Conservation (phyloP, 306 rosid genomes). For the Carpinus fangiana region DNA sequence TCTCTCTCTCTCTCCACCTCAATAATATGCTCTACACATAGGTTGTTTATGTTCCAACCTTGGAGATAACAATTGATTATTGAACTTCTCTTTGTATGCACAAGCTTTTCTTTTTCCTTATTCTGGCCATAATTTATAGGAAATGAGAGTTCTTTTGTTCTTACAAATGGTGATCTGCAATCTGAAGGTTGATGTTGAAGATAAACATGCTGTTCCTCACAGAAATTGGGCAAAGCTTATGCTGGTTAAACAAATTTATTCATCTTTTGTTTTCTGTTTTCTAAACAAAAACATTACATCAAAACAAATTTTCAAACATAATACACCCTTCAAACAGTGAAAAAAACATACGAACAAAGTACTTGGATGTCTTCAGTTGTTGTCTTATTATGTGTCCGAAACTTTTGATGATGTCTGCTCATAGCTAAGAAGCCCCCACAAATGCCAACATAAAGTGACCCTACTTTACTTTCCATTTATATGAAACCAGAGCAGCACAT, state of each 20-base stretch:
- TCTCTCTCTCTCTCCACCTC: neutral
- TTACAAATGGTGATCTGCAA: neutral
- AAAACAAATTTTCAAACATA: no score
- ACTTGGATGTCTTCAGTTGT: neutral
- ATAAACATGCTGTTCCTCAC: neutral
- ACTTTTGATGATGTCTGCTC: neutral
- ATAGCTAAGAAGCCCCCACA: slow-evolving; percentile 1
- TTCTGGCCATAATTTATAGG: neutral
- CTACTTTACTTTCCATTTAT: slow-evolving; percentile 26
- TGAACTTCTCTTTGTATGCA: neutral
- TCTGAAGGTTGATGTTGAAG: neutral
- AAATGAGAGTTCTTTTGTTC: neutral
- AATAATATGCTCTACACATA: neutral
- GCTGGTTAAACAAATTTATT: no score
- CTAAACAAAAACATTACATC: no score
- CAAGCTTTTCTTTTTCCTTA: neutral
- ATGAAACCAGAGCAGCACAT: slow-evolving; percentile 29
- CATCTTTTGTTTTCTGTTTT: no score
- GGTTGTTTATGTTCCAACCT: neutral
- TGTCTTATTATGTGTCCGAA: neutral
- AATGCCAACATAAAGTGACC: slow-evolving; percentile 18
- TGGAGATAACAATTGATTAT: neutral
- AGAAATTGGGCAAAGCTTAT: no score
- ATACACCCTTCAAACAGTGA: no score
- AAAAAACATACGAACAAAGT: no score